Conservation (phyloP, 257 asterid species). For the Solanum piurae region DNA sequence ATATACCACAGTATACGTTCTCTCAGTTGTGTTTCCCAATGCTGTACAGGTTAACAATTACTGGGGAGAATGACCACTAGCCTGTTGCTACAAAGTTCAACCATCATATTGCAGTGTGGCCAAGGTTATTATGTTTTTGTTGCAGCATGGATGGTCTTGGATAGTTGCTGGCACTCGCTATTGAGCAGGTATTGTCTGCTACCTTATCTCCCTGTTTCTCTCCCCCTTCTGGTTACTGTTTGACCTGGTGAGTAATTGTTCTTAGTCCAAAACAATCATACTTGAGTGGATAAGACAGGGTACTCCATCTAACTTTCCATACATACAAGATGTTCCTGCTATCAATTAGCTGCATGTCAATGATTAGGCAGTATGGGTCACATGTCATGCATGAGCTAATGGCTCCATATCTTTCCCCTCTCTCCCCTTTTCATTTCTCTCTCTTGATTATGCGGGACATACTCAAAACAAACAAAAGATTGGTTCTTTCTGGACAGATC, state of each 20-base stretch:
- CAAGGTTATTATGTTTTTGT: constrained; percentile 56
- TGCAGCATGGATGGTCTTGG: constrained; percentile 81
- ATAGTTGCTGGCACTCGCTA: constrained; percentile 73
- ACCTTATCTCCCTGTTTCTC: background rate
- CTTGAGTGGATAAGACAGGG: background rate
- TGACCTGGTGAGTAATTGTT: background rate
- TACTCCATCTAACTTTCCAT: background rate
- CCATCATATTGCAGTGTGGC: constrained; percentile 56
- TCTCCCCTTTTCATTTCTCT: background rate
- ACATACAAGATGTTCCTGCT: background rate
- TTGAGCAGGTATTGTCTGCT: constrained; percentile 28
- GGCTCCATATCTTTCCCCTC: background rate
- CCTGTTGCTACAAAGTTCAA: constrained; percentile 50
- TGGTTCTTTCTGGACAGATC: background rate
- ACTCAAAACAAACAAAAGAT: background rate
- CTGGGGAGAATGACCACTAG: constrained; percentile 32
- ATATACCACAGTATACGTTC: background rate
- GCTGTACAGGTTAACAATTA: constrained; percentile 12
- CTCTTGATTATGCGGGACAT: background rate
- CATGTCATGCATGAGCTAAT: background rate
- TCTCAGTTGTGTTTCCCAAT: background rate
- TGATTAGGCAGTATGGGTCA: background rate
- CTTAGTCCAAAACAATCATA: background rate
- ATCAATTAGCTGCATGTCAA: background rate
- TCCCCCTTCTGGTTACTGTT: background rate